These are phyloP conservation scores for Massarina eburnea DNA, from an alignment of 2,329 filamentous ascomycete genomes.

Conservation along the genomic window DNA sequence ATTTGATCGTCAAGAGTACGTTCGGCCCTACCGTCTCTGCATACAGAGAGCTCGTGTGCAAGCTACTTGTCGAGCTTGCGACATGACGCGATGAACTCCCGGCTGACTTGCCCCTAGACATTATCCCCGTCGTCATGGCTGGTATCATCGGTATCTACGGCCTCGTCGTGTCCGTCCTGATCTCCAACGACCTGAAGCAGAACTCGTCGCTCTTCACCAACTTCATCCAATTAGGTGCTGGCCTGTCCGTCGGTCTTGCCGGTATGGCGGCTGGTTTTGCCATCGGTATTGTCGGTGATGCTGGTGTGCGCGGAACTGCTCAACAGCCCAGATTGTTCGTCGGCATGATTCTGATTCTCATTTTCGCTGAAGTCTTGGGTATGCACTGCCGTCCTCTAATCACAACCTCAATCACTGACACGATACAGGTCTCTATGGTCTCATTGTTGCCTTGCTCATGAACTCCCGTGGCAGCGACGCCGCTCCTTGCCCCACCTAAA, in stretches of 20 bases:
- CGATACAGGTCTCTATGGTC: slow-evolving; percentile 84
- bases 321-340: slow-evolving; percentile 87
- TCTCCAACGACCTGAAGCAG: slow-evolving; percentile 55
- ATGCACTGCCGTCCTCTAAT: slow-evolving; percentile 43
- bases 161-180: slow-evolving; percentile 56
- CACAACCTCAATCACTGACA: slow-evolving; percentile 4
- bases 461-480: slow-evolving; percentile 66
- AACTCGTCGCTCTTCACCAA: slow-evolving; percentile 51
- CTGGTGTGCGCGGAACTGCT: slow-evolving; percentile 83
- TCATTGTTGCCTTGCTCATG: slow-evolving; percentile 99
- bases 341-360: slow-evolving; percentile 98
- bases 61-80: neutral
- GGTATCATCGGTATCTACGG: slow-evolving; percentile 99
- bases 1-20: slow-evolving; percentile 99
- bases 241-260: slow-evolving; percentile 69
- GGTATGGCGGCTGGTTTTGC: slow-evolving; percentile 89
- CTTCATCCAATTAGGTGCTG: slow-evolving; percentile 57
- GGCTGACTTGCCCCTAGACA: slow-evolving; percentile 62
- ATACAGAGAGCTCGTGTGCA: too few relatives aligned
- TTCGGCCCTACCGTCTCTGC: slow-evolving; percentile 14
- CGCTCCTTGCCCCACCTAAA: slow-evolving; percentile 17
- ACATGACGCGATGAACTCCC: neutral
- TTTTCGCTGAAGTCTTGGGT: slow-evolving; percentile 99
- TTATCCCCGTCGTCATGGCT: slow-evolving; percentile 99
- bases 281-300: slow-evolving; percentile 67